Percentiles rank a stretch among this genome's conserved stretches.
phyloP scores from a whole-genome alignment of 345 rosid genomes.

The Arabidopsis thaliana region DNA sequence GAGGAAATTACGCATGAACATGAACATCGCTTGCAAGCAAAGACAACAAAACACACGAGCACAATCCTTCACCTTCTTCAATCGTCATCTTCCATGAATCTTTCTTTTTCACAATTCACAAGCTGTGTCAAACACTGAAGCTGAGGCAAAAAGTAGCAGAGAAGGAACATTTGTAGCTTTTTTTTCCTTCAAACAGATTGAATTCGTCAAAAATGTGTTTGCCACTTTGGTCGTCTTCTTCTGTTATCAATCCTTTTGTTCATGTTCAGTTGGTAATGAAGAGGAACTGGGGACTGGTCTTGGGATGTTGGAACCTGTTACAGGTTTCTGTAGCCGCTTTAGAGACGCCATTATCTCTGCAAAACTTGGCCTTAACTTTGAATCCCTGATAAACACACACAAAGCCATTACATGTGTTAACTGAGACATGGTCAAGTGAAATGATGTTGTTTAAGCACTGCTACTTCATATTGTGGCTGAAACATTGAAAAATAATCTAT shows the following conservation, averaged over 20 bases:
- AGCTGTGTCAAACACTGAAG: conserved; percentile 25
- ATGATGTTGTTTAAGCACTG: not conserved
- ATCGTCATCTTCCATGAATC: conserved; percentile 12
- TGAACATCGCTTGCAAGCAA: conserved; percentile 29
- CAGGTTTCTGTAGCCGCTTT: conserved; percentile 83
- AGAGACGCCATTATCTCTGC: conserved; percentile 88
- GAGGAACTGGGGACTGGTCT: conserved; percentile 47
- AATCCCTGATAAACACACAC: conserved; percentile 58
- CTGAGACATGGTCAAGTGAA: conserved; percentile 1
- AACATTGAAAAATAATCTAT: not conserved
- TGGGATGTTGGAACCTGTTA: conserved; percentile 54
- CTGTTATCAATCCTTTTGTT: conserved; percentile 34
- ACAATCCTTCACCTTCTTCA: conserved; percentile 4
- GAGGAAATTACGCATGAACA: conserved; percentile 23
- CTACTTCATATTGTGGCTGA: conserved; percentile 10
- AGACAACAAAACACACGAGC: conserved; percentile 4
- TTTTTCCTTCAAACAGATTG: conserved; percentile 10
- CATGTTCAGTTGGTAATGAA: conserved; percentile 30
- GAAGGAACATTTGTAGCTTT: conserved; percentile 11
- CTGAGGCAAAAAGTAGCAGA: conserved; percentile 11
- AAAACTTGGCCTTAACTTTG: conserved; percentile 86
- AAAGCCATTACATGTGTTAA: conserved; percentile 5
- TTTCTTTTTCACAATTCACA: conserved; percentile 1
- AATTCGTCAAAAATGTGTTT: conserved; percentile 19
- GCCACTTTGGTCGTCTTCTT: conserved; percentile 9